Percentiles rank a stretch among this genome's conserved stretches.
Conservation (phyloP, 192 early-diverging fungal species). For the Dimargaris xerosporica region DNA sequence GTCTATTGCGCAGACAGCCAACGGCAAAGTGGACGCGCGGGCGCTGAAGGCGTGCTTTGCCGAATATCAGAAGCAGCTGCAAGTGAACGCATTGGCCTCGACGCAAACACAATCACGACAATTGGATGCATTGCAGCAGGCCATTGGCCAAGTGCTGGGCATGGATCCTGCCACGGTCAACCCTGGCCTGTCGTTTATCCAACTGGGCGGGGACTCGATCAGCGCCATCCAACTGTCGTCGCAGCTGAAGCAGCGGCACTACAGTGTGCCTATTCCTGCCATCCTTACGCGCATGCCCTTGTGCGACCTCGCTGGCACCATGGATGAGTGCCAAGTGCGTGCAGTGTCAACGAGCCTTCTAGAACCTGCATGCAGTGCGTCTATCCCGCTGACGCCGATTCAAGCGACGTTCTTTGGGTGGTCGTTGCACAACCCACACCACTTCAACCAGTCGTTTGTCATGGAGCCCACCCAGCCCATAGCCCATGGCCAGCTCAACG, state of each 20-base stretch:
- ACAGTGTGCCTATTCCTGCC: background rate
- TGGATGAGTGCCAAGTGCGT: too few relatives aligned
- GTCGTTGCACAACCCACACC: background rate
- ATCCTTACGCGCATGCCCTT: background rate
- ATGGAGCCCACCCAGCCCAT: background rate
- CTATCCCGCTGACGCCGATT: background rate
- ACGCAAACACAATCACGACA: background rate
- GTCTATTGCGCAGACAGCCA: background rate
- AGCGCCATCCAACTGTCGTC: slow-evolving; percentile 8
- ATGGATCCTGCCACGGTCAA: background rate
- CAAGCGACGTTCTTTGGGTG: background rate
- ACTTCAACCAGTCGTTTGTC: slow-evolving; percentile 7
- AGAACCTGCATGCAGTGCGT: too few relatives aligned
- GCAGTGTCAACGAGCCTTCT: too few relatives aligned
- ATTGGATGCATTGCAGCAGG: background rate
- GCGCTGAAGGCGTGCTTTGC: background rate
- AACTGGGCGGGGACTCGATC: slow-evolving; percentile 26
- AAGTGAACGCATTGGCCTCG: background rate
- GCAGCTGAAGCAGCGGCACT: background rate
- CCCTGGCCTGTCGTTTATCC: slow-evolving; percentile 15
- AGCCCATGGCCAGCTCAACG: background rate
- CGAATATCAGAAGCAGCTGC: too few relatives aligned
- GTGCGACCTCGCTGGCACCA: background rate
- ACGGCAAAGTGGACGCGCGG: background rate
- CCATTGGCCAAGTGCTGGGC: background rate